Evolutionary conservation across 2,329 filamentous ascomycete genomes (phyloP), one percentile per base, ranked within the genome.

Genomic region (Colletotrichum godetiae): DNA sequence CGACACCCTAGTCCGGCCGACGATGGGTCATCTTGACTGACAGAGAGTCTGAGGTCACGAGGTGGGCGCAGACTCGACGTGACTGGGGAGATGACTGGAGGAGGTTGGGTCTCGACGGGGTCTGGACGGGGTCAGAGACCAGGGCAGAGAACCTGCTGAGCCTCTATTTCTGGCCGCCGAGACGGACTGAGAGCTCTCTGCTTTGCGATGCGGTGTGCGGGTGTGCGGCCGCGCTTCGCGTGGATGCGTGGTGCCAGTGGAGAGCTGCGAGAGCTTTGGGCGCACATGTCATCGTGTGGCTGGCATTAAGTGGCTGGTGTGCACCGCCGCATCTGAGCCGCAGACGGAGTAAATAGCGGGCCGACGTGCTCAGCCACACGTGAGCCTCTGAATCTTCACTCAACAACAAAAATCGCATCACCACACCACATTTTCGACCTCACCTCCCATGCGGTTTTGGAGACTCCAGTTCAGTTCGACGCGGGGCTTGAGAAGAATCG

Each of bases 91-190:
- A 22, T 55, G 49, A 64, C 61, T 64, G 61, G 61, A 55, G 5
- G 61, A 64, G 61, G 61, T 55, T 64, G 61, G 61, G 61, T 22
- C 49, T n/a, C 31, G 49, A 64, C 49, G 61, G 61, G 61, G 61
- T 49, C 61, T n/a, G 19, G 31, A 64, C 49, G n/a, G 42, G 60
- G 61, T 55, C 61, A 64, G n/a, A 64, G 61, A 64, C 22, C 61
- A 55, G 61, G 49, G 61, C 49, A 64, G 8, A n/a, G 22, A 55
- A 49, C 46, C 61, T 27, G 13, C n/a, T 35, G 42, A 53, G 49
- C 22, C 46, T 64, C 61, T 35, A 29, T 56, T n/a, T 8, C 53
- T 11, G 19, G 42, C 19, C 0, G 42, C 19, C 42, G 42, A 49
- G 37, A 42, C 15, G 37, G 6, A 42, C 37, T 42, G 37, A 42